Conservation (phyloP, 345 rosid species). For the Kandelia obovata region DNA sequence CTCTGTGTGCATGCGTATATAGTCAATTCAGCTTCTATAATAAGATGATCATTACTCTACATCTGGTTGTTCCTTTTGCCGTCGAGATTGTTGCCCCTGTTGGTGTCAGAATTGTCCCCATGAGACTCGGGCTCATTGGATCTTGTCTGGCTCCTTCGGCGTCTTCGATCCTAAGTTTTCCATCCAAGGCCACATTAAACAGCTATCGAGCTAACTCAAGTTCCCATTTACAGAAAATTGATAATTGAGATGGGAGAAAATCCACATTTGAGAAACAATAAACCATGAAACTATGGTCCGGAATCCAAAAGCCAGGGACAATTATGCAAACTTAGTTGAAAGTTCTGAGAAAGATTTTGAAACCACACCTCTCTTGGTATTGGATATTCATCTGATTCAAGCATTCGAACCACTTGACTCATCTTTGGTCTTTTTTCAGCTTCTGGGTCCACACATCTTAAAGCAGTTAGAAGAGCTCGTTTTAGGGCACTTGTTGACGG, state of each 20-base stretch:
- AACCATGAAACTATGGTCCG: not conserved
- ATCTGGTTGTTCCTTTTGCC: slow-evolving; percentile 13
- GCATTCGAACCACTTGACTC: slow-evolving; percentile 96
- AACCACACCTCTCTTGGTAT: slow-evolving; percentile 72
- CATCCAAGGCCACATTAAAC: slow-evolving; percentile 1
- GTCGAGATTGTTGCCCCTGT: slow-evolving; percentile 44
- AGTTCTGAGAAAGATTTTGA: slow-evolving; percentile 9
- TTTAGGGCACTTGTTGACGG: slow-evolving; percentile 86
- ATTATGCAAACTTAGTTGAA: not conserved
- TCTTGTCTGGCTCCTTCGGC: slow-evolving; percentile 49
- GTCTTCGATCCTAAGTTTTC: slow-evolving; percentile 66
- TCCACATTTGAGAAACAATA: not conserved
- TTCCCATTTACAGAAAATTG: not conserved
- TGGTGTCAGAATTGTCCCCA: slow-evolving; percentile 43
- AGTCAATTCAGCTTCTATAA: slow-evolving; percentile 11
- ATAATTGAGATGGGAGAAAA: slow-evolving; percentile 1
- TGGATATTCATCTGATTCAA: slow-evolving; percentile 88
- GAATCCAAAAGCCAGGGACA: not conserved
- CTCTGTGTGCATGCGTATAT: not conserved
- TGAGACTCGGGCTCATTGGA: slow-evolving; percentile 33
- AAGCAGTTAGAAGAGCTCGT: slow-evolving; percentile 84
- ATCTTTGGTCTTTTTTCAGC: slow-evolving; percentile 89
- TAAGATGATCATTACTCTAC: slow-evolving; percentile 9
- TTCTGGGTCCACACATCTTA: slow-evolving; percentile 97
- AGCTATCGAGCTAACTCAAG: not conserved